Evolutionary conservation across 768 basidiomycete species (phyloP), one percentile per base, ranked within the genome.

Genomic region (Suillus placidus): DNA sequence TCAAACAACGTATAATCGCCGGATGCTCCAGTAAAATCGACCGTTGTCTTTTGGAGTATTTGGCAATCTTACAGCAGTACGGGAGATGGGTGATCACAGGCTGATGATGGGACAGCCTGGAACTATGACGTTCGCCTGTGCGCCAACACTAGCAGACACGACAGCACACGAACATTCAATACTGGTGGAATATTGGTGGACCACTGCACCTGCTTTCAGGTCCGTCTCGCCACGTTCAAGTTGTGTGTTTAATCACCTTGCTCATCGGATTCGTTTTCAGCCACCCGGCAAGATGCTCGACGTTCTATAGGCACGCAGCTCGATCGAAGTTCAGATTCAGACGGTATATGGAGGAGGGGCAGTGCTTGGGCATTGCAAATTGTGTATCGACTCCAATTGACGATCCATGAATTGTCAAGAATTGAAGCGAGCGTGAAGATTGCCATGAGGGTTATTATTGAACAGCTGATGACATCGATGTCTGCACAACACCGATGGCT

Each of bases 131-230:
- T 16, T 34, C 5, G 18, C 18, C 10, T 55, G 12, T 55, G 71
- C 26, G 23, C 26, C 69, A 9, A 74, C 69, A 34, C 67, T 76
- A 42, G 34, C 74, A 37, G 74, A 74, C 34, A 73, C 69, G 1
- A 74, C 74, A 8, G 74, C 73, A 55, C 66, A 74, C 23, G 63
- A 69, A 30, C 73, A 74, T 49, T 71, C 69, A 32, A 72, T 74
- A 66, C 49, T 61, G 26, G 64, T 76, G 69, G 68, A 26, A 72
- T 74, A 66, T 45, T 61, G 26, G 64, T 76, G 69, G 67, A 76
- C 23, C 68, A 67, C 52, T 74, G 73, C 47, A 45, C 69, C 3
- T 74, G 71, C 42, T 74, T 74, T 6, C 69, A 76, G 69, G 73
- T 72, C 47, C 40, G 67, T 13, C 1, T 40, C 9, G 16, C 32